Conservation (phyloP, 73 alveolate genomes). For the Paramecium sonneborni region DNA sequence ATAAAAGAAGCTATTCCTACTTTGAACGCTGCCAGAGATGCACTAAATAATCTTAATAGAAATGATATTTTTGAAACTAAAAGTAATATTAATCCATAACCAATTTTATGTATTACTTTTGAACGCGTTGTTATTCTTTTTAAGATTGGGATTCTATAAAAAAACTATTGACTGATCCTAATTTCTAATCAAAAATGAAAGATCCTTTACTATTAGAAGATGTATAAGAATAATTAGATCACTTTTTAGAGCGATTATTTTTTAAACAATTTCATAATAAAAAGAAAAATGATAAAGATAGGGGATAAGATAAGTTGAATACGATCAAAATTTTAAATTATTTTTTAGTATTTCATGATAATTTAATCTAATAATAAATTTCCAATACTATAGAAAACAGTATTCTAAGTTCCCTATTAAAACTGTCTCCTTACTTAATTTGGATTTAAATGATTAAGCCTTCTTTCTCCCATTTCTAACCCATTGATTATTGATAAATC, state of each 20-base stretch:
- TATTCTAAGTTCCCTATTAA: too few relatives aligned
- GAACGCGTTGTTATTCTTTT: constrained; percentile 80
- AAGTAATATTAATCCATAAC: constrained; percentile 87
- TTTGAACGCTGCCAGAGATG: constrained; percentile 89
- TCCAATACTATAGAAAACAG: too few relatives aligned
- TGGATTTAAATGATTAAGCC: too few relatives aligned
- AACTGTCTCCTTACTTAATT: too few relatives aligned
- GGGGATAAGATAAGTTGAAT: constrained; percentile 90
- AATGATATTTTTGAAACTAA: constrained; percentile 90
- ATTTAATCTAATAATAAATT: too few relatives aligned
- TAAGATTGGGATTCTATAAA: constrained; percentile 81
- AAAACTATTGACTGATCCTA: constrained; percentile 69
- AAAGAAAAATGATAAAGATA: constrained; percentile 79
- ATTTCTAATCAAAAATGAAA: constrained; percentile 74
- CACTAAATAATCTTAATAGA: constrained; percentile 83
- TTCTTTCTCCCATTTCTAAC: too few relatives aligned
- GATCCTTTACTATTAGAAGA: constrained; percentile 86
- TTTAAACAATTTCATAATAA: constrained; percentile 71
- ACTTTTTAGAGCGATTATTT: constrained; percentile 89
- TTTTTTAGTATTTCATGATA: constrained; percentile 83
- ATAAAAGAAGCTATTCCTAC: constrained; percentile 88
- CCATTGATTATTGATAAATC: too few relatives aligned
- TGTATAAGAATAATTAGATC: constrained; percentile 89
- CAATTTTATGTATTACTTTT: constrained; percentile 76
- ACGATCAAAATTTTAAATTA: constrained; percentile 85